Evolutionary conservation across 2,329 filamentous ascomycete genomes (phyloP).

Genomic region (Ophiocordyceps camponoti-saundersi): DNA sequence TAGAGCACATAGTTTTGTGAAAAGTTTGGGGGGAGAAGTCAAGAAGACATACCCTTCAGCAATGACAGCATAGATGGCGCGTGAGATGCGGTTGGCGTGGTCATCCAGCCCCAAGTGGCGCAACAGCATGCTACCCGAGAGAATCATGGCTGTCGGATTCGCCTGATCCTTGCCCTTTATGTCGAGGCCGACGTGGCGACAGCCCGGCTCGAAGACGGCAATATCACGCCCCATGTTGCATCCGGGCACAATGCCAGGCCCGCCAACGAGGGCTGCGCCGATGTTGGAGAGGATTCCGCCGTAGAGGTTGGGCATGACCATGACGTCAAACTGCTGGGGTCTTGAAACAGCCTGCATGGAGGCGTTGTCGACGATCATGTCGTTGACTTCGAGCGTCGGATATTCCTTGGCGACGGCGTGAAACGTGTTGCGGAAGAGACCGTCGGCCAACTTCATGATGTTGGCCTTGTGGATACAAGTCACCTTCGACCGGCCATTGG

Average conservation of each 20-base stretch:
- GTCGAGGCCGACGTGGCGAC: constrained; percentile 96
- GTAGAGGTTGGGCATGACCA: constrained; percentile 99
- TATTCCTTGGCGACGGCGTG: constrained; percentile 87
- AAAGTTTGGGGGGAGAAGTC: not conserved
- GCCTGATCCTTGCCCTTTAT: constrained; percentile 99
- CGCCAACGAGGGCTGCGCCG: constrained; percentile 88
- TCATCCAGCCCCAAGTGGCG: constrained; percentile 94
- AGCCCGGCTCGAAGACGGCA: constrained; percentile 95
- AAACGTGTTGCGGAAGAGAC: constrained; percentile 96
- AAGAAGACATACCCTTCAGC: constrained; percentile 56
- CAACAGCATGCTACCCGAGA: constrained; percentile 92
- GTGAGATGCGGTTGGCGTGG: constrained; percentile 95
- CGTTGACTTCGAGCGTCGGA: constrained; percentile 86
- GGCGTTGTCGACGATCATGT: constrained; percentile 99
- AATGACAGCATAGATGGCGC: constrained; percentile 63
- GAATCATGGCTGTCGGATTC: constrained; percentile 89
- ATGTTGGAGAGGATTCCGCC: constrained; percentile 99
- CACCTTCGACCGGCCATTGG: constrained; percentile 98
- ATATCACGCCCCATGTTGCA: constrained; percentile 99
- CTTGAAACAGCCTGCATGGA: constrained; percentile 96
- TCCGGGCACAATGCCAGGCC: constrained; percentile 89
- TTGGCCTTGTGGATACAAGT: constrained; percentile 99
- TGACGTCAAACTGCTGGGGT: constrained; percentile 97
- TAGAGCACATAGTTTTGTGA: not conserved
- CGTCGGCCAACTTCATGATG: constrained; percentile 99